Conservation (phyloP, 2,329 filamentous ascomycete genomes). For the Colletotrichum tabaci region DNA sequence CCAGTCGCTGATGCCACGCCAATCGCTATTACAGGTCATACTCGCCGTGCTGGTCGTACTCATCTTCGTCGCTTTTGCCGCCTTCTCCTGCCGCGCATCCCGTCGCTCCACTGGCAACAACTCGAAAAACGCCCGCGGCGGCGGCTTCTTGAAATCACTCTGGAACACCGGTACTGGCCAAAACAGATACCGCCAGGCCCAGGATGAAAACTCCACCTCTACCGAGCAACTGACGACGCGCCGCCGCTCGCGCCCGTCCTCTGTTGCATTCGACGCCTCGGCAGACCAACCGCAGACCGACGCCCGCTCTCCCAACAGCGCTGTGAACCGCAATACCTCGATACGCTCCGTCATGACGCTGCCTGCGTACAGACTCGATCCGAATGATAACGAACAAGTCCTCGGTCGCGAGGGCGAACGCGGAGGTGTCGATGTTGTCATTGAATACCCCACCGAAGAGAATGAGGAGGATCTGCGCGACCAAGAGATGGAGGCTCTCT, state of each 20-base stretch:
- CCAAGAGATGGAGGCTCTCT: conserved; percentile 92
- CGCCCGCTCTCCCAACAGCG: conserved; percentile 48
- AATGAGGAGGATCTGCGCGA: conserved; percentile 86
- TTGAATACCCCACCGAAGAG: conserved; percentile 86
- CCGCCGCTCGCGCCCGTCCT: conserved; percentile 23
- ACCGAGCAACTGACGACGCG: conserved; percentile 23
- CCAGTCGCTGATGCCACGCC: conserved; percentile 19
- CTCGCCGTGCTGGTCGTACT: conserved; percentile 45
- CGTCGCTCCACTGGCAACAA: conserved; percentile 54
- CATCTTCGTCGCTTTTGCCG: conserved; percentile 44
- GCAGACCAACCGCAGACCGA: conserved; percentile 44
- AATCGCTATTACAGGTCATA: conserved; percentile 44
- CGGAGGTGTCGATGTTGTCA: conserved; percentile 89
- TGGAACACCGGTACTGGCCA: conserved; percentile 24
- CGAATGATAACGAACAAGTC: conserved; percentile 83
- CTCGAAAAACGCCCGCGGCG: background rate
- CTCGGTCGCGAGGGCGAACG: conserved; percentile 92
- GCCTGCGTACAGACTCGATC: conserved; percentile 83
- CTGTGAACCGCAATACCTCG: conserved; percentile 85
- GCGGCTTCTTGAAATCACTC: conserved; percentile 38
- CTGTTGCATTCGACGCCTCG: conserved; percentile 38
- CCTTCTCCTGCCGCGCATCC: conserved; percentile 45
- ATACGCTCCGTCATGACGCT: conserved; percentile 95
- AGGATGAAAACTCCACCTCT: conserved; percentile 48
- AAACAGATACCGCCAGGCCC: conserved; percentile 50